Conservation (phyloP, 2,329 filamentous ascomycete species). For the Aspergillus latus region DNA sequence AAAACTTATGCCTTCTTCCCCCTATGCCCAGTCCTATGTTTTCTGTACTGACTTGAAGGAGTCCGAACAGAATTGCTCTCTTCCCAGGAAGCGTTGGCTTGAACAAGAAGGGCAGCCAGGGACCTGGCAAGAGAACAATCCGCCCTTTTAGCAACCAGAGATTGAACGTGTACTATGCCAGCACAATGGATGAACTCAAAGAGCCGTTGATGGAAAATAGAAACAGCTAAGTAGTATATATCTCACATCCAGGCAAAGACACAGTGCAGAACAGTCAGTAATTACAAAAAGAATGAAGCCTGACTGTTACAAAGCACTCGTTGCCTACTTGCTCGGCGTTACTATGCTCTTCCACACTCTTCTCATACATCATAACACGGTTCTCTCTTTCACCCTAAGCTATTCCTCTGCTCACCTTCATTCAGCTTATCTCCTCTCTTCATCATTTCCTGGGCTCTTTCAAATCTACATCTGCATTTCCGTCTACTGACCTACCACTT, state of each 20-base stretch:
- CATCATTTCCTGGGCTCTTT: neutral
- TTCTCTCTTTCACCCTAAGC: neutral
- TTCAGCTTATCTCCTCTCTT: neutral
- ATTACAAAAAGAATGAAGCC: neutral
- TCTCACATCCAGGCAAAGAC: neutral
- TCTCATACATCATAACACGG: neutral
- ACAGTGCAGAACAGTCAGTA: neutral
- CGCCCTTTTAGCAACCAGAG: too few relatives aligned
- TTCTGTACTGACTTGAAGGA: too few relatives aligned
- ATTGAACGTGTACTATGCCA: neutral
- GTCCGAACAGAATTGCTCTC: too few relatives aligned
- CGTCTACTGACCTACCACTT: too few relatives aligned
- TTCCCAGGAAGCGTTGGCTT: too few relatives aligned
- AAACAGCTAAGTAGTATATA: neutral
- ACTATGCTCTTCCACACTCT: neutral
- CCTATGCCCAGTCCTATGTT: too few relatives aligned
- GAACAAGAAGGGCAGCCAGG: too few relatives aligned
- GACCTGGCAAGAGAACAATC: too few relatives aligned
- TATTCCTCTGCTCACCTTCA: neutral
- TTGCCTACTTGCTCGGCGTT: neutral
- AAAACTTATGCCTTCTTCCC: too few relatives aligned
- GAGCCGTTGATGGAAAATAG: neutral
- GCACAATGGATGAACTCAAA: neutral
- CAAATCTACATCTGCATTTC: too few relatives aligned
- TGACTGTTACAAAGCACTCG: neutral